Evolutionary conservation across 2,329 filamentous ascomycete genomes (phyloP), one percentile per base, ranked within the genome.

Genomic region (Xylaria multiplex): DNA sequence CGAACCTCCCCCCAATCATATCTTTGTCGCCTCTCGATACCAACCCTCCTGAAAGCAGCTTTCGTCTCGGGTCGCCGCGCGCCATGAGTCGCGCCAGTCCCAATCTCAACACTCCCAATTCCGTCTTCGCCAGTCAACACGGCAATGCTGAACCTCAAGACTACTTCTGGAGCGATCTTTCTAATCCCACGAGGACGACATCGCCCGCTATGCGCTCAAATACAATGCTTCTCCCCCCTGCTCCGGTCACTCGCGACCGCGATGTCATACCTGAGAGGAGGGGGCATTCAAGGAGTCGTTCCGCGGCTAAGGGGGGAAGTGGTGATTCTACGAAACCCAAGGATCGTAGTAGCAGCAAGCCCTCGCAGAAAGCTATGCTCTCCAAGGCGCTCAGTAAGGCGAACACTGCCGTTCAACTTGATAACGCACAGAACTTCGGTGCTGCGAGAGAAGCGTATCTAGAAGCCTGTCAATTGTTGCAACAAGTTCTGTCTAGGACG

Each of bases 331-430:
- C 77, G 7, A 78, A 77, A 42, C 77, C 77, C 3, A 73, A 73
- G 24, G 78, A 76, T 46, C 78, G 77, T 40, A 71, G 73, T 52
- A 74, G 79, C 19, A 74, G 79, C 24, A 80, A 80, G 42, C 87
- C 88, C 14, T 93, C 91, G 1, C 91, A 98, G 77, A 98, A 97
- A 82, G 92, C 90, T 11, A 98, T 98, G 94, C 85, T 99, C 42
- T 97, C 95, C n/a, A 92, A 92, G 73, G 96, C 96, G 0, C 82
- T 99, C 61, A 91, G 97, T 77, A 97, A 97, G 80, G 96, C 96
- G 56, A 97, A 99, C 76, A 95, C 93, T 13, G 96, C 96, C 24
- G 96, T 99, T 30, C 87, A 97, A 71, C 86, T 99, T 46, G 96
- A 99, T 80, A 98, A 97, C 85, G 93, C 93, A 14, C 92, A 96